Base-by-base conservation (phyloP, 179 eudicot species). In the Camellia oleifera region DNA sequence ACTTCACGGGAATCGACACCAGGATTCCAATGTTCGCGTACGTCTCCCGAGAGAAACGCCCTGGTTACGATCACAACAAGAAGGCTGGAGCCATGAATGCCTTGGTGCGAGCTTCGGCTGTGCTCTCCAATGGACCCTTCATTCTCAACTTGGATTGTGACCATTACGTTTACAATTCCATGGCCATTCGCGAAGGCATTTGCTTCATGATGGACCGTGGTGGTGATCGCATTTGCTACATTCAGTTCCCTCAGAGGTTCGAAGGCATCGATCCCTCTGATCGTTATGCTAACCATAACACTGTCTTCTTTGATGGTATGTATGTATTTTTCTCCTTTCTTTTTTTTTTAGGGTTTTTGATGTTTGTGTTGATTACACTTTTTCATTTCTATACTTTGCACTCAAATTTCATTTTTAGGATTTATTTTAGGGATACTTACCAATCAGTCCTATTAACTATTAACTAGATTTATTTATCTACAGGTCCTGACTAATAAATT, bases 21-120 rank as follows among this genome's bases (percentile, higher is more conserved):
- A 81, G 97, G 52, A 57, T 92, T 70, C 97, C 97, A 2, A 92
- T 91, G 97, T 91, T 92, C 78, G 97, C 87, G 1, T 92, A 92
- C 68, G 93, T 92, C 6, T 92, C 97, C 1, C 86, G 94, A 63
- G 97, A 92, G 82, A 91, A 92, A 70, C 79, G 97, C 3, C 88
- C 91, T 2, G 91, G 91, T 7, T 92, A 89, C 75, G 97, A 92
- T 83, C 97, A 92, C 81, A 89, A 92, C 83, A 92, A 92, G 83
- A 92, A 92, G 85, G 97, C 97, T 0, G 97, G 97, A 68, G 97
- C 97, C 65, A 92, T 92, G 97, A 92, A 92, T 40, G 92, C 93
- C n/a, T 65, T 91, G 78, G 97, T 92, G 46, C 84, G 97, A 80
- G 94, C 92, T 69, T 92, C 97, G 3, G 97, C 97, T 2, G 83